Conservation (phyloP, 2,329 filamentous ascomycete species). For the Ilyonectria sp. region DNA sequence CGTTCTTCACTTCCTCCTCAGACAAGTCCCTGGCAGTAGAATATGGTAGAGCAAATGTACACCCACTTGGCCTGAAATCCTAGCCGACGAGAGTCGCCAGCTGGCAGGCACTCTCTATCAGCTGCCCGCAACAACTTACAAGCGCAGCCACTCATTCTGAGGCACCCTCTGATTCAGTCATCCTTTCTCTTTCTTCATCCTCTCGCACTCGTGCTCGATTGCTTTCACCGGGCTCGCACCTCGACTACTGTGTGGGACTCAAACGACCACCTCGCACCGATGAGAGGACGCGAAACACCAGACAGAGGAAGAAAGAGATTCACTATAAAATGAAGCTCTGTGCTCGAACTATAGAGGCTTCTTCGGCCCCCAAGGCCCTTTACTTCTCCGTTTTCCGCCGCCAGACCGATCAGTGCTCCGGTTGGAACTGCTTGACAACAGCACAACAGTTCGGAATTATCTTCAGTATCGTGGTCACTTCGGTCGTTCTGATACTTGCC, state of each 20-base stretch:
- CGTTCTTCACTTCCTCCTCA: neutral
- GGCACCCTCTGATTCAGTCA: neutral
- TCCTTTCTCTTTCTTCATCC: neutral
- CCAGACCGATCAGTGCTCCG: constrained; percentile 43
- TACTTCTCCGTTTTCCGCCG: neutral
- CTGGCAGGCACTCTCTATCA: constrained; percentile 33
- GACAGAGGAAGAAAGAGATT: neutral
- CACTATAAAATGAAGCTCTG: neutral
- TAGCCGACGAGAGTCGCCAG: constrained; percentile 5
- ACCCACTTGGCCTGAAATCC: neutral
- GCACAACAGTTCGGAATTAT: constrained; percentile 58
- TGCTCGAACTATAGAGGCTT: too few relatives aligned
- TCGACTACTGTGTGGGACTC: neutral
- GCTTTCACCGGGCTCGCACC: too few relatives aligned
- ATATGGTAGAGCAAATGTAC: neutral
- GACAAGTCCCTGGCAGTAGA: neutral
- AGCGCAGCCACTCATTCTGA: neutral
- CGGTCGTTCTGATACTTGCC: constrained; percentile 48
- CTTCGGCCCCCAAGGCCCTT: too few relatives aligned
- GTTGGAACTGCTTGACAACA: constrained; percentile 58
- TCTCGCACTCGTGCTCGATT: neutral
- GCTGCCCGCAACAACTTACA: constrained; percentile 8
- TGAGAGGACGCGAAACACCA: neutral
- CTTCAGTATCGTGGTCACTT: constrained; percentile 52
- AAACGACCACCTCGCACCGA: neutral